Conservation (phyloP, 345 rosid species). For the Balakata baccata region DNA sequence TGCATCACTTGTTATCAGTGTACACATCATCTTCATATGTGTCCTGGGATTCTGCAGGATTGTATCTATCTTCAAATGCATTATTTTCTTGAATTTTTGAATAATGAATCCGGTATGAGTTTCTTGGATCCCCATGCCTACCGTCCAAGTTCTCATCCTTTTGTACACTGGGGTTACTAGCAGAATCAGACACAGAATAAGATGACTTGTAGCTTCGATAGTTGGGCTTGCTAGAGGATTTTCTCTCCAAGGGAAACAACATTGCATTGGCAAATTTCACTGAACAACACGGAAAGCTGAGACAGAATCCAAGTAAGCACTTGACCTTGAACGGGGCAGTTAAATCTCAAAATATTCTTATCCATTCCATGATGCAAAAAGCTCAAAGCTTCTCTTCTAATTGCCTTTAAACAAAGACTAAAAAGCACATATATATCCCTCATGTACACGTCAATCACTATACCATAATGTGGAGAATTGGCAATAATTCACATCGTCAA, state of each 20-base stretch:
- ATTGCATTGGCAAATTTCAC: constrained; percentile 47
- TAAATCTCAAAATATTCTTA: constrained; percentile 31
- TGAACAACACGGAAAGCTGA: constrained; percentile 68
- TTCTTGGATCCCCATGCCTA: constrained; percentile 29
- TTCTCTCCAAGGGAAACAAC: constrained; percentile 34
- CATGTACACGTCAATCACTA: constrained; percentile 61
- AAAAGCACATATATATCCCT: constrained; percentile 58
- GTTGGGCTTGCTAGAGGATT: no score
- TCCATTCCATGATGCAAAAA: constrained; percentile 28
- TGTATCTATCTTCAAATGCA: constrained; percentile 76
- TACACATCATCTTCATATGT: constrained; percentile 30
- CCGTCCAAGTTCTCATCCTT: constrained; percentile 22
- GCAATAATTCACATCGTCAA: constrained; percentile 55
- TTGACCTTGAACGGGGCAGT: constrained; percentile 52
- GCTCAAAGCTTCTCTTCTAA: constrained; percentile 57
- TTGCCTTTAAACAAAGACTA: constrained; percentile 57
- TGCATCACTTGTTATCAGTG: constrained; percentile 6
- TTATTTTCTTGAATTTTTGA: constrained; percentile 26
- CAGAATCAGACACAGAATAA: constrained; percentile 23
- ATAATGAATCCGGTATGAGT: constrained; percentile 21
- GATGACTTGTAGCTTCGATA: constrained; percentile 30
- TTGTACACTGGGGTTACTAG: constrained; percentile 15
- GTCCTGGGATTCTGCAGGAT: constrained; percentile 54
- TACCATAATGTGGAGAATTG: constrained; percentile 58
- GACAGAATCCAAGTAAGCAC: constrained; percentile 66